Evolutionary conservation across 2,329 filamentous ascomycete species (phyloP).

Genomic region (Chrysosporium queenslandicum): DNA sequence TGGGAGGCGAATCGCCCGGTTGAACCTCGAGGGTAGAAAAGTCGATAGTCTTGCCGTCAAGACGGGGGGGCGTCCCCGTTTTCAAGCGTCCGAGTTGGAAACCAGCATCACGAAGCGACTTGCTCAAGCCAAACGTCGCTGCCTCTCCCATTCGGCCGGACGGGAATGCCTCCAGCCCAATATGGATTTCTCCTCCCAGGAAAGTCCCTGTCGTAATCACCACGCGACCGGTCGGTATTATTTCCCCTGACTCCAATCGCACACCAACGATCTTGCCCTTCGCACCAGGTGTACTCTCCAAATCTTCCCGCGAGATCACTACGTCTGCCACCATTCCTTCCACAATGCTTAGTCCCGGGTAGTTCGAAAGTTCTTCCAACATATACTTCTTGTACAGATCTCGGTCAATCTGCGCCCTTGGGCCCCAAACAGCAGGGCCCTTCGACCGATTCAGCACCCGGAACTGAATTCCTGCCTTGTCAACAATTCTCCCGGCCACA

Average conservation of each 20-base stretch:
- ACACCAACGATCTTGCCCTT: conserved; percentile 74
- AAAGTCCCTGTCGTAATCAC: conserved; percentile 97
- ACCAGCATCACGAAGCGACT: conserved; percentile 76
- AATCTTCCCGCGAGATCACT: conserved; percentile 52
- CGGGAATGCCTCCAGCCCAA: conserved; percentile 73
- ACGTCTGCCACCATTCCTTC: conserved; percentile 89
- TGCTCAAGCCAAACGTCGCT: conserved; percentile 84
- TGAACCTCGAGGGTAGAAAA: conserved; percentile 63
- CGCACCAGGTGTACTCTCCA: conserved; percentile 40
- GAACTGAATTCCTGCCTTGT: conserved; percentile 93
- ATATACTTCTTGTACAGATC: conserved; percentile 82
- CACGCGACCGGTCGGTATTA: conserved; percentile 69
- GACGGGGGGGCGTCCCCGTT: conserved; percentile 84
- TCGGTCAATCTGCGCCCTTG: conserved; percentile 89
- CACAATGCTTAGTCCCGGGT: conserved; percentile 69
- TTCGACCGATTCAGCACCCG: conserved; percentile 78
- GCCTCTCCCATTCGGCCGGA: conserved; percentile 89
- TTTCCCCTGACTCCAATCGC: conserved; percentile 72
- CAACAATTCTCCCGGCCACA: conserved; percentile 74
- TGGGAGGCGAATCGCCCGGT: conserved; percentile 71
- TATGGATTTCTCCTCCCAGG: conserved; percentile 89
- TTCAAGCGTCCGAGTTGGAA: conserved; percentile 85
- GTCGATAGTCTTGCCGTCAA: conserved; percentile 74
- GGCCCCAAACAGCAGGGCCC: conserved; percentile 93
- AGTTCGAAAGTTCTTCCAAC: conserved; percentile 70